Evolutionary conservation across 192 early-diverging fungal species (phyloP).

Genomic region (Coemansia sp.): DNA sequence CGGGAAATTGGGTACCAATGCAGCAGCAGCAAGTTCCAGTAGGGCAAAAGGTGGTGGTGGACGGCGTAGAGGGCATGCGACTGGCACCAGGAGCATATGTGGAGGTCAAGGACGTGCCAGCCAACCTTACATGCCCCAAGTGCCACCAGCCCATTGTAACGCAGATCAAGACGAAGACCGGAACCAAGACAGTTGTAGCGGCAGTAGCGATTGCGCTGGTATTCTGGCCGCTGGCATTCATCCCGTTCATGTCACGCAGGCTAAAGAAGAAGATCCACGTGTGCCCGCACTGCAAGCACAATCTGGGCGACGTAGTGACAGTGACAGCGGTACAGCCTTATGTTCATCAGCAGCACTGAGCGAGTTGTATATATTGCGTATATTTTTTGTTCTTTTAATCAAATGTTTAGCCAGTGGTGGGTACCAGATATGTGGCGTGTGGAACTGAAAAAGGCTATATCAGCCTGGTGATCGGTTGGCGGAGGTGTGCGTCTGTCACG

Average conservation of each 20-base stretch:
- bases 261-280: constrained; percentile 46
- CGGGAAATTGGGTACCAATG: not conserved
- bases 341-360: not conserved
- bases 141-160: constrained; percentile 37
- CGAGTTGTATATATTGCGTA: not conserved
- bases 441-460: not conserved
- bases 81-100: constrained; percentile 37
- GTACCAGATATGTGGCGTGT: not conserved
- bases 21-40: not conserved
- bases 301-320: constrained; percentile 43
- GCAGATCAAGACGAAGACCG: constrained; percentile 33
- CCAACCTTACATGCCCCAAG: constrained; percentile 36
- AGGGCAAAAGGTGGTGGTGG: constrained; percentile 25
- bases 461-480: not conserved
- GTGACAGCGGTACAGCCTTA: constrained; percentile 24
- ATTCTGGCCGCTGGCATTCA: constrained; percentile 48
- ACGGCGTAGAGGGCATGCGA: constrained; percentile 19
- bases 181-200: constrained; percentile 40
- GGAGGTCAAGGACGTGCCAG: constrained; percentile 36
- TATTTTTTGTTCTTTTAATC: not conserved
- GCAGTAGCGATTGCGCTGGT: constrained; percentile 43
- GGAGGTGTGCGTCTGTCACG: not conserved
- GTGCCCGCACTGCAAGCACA: constrained; percentile 39
- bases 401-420: not conserved
- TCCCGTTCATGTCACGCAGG: constrained; percentile 42